phyloP scores from a whole-genome alignment of 1,139 yeast species.

The Wickerhamomyces sp. region DNA sequence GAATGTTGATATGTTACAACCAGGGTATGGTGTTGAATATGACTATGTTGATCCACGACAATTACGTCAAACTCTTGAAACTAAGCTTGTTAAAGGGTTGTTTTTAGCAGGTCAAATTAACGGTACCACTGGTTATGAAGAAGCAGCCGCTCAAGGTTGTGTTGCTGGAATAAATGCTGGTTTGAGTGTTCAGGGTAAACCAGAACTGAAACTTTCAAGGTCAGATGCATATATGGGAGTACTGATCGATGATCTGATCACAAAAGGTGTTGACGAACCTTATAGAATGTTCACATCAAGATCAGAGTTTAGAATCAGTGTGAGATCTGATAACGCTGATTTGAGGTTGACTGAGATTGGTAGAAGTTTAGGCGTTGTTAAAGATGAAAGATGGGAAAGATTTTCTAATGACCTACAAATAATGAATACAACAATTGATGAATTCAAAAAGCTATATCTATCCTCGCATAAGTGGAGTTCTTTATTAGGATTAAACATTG shows the following conservation, averaged over 20 bases:
- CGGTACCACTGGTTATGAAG: constrained; percentile 99
- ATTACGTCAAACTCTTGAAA: constrained; percentile 69
- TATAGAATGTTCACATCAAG: constrained; percentile 97
- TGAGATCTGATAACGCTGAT: constrained; percentile 94
- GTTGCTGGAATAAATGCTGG: constrained; percentile 92
- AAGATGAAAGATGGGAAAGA: constrained; percentile 50
- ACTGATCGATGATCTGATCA: constrained; percentile 85
- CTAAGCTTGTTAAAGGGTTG: constrained; percentile 73
- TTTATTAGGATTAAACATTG: constrained; percentile 31
- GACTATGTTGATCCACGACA: constrained; percentile 96
- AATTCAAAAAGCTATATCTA: constrained; percentile 32
- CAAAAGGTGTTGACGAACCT: constrained; percentile 96
- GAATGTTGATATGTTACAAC: constrained; percentile 80
- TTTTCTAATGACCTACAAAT: constrained; percentile 42
- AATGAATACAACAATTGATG: constrained; percentile 40
- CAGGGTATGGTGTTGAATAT: constrained; percentile 98
- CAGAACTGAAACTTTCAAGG: constrained; percentile 55
- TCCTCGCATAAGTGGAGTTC: constrained; percentile 49
- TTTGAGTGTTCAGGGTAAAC: constrained; percentile 32
- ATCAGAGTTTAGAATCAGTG: constrained; percentile 85
- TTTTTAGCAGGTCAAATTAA: constrained; percentile 96
- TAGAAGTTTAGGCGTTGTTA: constrained; percentile 59
- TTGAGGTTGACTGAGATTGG: constrained; percentile 72
- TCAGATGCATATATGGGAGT: constrained; percentile 92
- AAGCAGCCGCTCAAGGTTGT: constrained; percentile 96